Evolutionary conservation across 2,329 filamentous ascomycete genomes (phyloP).

Genomic region (Alternaria incomplexa): DNA sequence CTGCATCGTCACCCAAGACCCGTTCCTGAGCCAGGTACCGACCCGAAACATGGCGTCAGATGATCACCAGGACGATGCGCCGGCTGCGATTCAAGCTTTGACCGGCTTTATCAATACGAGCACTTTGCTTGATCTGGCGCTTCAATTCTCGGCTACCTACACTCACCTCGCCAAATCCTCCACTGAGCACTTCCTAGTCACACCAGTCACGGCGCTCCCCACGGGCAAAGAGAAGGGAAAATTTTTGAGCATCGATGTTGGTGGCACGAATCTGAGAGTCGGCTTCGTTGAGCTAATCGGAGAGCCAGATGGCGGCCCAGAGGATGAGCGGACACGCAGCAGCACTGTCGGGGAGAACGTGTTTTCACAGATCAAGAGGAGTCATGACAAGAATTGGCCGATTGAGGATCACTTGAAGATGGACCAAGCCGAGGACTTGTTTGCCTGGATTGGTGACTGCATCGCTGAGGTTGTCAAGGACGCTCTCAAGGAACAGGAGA

Average conservation of each 20-base stretch:
- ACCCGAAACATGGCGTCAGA: conserved; percentile 23
- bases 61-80: conserved; percentile 9
- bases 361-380: conserved; percentile 58
- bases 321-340: conserved; percentile 14
- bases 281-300: conserved; percentile 69
- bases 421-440: conserved; percentile 76
- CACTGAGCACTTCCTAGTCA: conserved; percentile 49
- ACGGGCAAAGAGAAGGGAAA: conserved; percentile 71
- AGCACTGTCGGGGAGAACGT: conserved; percentile 24
- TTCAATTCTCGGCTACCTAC: conserved; percentile 46
- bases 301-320: conserved; percentile 43
- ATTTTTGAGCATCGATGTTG: conserved; percentile 55
- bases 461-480: conserved; percentile 75
- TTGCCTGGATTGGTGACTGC: conserved; percentile 80
- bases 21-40: conserved; percentile 5
- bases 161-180: conserved; percentile 42
- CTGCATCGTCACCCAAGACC: neutral
- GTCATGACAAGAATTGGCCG: conserved; percentile 74
- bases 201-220: conserved; percentile 49
- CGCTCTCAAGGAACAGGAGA: conserved; percentile 52
- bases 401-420: conserved; percentile 76
- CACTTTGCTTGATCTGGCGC: conserved; percentile 43
- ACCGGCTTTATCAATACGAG: conserved; percentile 41
- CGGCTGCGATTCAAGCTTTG: conserved; percentile 34
- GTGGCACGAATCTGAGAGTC: conserved; percentile 72